Base-by-base conservation (phyloP, 2,329 filamentous ascomycete genomes). In the Microdochium paspali region DNA sequence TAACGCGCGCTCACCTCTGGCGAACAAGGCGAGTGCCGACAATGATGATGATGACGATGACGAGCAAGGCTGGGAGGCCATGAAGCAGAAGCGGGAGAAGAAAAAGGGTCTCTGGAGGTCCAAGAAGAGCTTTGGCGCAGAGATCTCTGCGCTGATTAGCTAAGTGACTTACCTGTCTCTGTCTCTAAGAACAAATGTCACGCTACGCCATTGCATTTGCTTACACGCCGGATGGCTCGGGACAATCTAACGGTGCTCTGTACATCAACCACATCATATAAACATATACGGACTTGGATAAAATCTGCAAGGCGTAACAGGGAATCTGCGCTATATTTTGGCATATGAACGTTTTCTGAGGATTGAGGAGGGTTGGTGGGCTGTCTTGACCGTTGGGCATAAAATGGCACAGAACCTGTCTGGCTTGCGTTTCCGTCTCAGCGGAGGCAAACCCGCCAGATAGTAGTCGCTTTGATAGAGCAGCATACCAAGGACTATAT, bases 41-140 rank as follows among this genome's bases (percentile, higher is more conserved):
- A 69, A 66, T 13, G 79, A 64, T 21, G 67, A 69, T 28, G 70
- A 84, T 26, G 82, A 85, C 44, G 78, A 81, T 47, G 80, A 85
- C 18, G 82, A 85, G 46, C 71, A 83, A 56, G 82, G 79, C 15
- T 86, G 82, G 82, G 80, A 78, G 51, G 79, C 80, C 25, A 84
- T 86, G 80, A 80, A 79, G 58, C 79, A 79, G 48, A 84, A 84
- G 67, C 71, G 80, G 49, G 80, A 84, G 49, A 78, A 83, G 69
- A 85, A 84, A 68, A 77, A 75, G 58, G 78, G 77, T n/a, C 53
- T 77, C 30, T 85, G 82, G 82, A 76, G 72, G 61, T 70, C 69
- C 40, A 85, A 82, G 67, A 84, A 82, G 65, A 67, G 62, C 40
- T 58, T 72, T 20, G 68, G 69, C 28, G 67, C 64, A 46, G 73